Percentiles rank a stretch among this genome's conserved stretches.
Conservation (phyloP, 169 alveolate species). For the Amoebophrya sp. region DNA sequence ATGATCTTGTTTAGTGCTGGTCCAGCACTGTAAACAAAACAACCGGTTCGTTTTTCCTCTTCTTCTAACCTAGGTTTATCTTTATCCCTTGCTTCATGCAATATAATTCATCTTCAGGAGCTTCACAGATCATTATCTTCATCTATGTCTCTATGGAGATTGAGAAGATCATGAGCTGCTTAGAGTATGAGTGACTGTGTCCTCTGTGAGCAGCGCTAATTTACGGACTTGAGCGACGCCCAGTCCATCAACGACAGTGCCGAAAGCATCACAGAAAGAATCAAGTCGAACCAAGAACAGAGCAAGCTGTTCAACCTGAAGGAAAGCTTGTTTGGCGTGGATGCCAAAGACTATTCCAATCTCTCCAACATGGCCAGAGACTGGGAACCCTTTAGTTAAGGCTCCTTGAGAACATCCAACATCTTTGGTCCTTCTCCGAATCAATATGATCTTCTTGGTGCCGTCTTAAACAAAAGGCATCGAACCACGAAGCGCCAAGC, state of each 20-base stretch:
- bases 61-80: too few relatives aligned
- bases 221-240: background rate
- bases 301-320: constrained; percentile 73
- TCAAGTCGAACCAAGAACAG: constrained; percentile 34
- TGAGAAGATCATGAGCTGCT: too few relatives aligned
- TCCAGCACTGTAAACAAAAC: too few relatives aligned
- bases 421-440: background rate
- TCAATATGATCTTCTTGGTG: constrained; percentile 30
- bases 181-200: too few relatives aligned
- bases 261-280: constrained; percentile 44
- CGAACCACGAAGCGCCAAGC: background rate
- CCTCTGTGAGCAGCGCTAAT: too few relatives aligned
- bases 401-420: constrained; percentile 49
- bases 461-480: constrained; percentile 39
- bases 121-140: too few relatives aligned
- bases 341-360: constrained; percentile 74
- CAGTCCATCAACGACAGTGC: background rate
- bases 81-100: too few relatives aligned
- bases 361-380: constrained; percentile 37
- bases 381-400: background rate
- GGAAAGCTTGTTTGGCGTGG: constrained; percentile 74
- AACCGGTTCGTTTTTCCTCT: too few relatives aligned
- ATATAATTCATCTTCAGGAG: too few relatives aligned
- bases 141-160: too few relatives aligned
- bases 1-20: too few relatives aligned